Base-by-base conservation (phyloP, 1,139 yeast genomes). In the Yamadazyma diddensiae region DNA sequence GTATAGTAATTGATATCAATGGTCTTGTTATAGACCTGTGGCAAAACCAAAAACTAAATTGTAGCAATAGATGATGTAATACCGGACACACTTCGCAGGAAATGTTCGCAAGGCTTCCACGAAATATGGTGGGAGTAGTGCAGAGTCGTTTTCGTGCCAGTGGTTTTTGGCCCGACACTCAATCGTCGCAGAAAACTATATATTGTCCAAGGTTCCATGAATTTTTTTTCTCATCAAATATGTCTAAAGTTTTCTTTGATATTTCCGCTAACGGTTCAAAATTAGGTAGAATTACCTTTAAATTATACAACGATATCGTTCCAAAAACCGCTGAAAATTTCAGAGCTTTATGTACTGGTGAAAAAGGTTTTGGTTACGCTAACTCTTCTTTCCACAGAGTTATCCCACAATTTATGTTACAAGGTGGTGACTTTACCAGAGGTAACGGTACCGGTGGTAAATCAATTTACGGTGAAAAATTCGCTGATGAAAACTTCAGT, bases 311-410 rank as follows among this genome's bases (percentile, higher is more conserved):
- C 68, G 95, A 90, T 59, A 88, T 87, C 53, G 94, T 83, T 48
- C 98, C 98, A 77, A 88, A 90, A 82, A 92, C 98, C 49, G 79
- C 96, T 52, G 96, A 87, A 73, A 92, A 92, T 78, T 92, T 92
- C 88, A 81, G 96, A 70, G 97, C 96, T 49, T 77, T 92, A 56
- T 75, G 84, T 66, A 92, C 97, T 49, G 97, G 97, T 59, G 97
- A 90, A 76, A 84, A 90, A 77, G 97, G 97, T 43, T 90, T 75
- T 63, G 97, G 97, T 55, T 90, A 82, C 80, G 81, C 83, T 58
- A 79, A 77, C 54, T 88, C 97, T 37, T 69, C 81, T 52, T 92
- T 92, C 95, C 98, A 92, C 90, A 82, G 98, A 73, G 95, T 92
- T 52, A 92, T 92, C 57, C 97, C 97, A 53, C 82, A 85, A 54